Conservation (phyloP, 2,329 filamentous ascomycete species). For the Diaporthe sp. region DNA sequence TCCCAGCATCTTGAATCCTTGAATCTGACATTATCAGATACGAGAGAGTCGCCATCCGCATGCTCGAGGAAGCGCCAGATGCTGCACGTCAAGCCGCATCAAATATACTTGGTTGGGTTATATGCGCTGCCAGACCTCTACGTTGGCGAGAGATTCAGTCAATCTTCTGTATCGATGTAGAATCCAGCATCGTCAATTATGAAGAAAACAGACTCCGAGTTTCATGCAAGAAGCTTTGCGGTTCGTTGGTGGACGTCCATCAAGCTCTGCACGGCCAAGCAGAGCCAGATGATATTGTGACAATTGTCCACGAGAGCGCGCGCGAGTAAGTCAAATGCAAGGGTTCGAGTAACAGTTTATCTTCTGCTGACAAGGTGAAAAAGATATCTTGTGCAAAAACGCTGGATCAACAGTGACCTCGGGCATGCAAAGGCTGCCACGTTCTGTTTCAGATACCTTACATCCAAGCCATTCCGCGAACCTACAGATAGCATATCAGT, state of each 20-base stretch:
- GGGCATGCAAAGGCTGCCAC: conserved; percentile 13
- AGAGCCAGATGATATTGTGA: background rate
- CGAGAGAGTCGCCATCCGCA: background rate
- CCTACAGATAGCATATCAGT: background rate
- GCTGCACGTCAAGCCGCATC: background rate
- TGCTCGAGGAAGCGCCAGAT: background rate
- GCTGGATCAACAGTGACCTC: background rate
- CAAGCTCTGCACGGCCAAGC: background rate
- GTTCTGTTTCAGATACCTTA: conserved; percentile 8
- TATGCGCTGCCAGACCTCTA: background rate
- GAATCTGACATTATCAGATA: background rate
- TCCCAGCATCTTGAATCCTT: background rate
- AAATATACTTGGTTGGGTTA: background rate
- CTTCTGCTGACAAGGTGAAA: background rate
- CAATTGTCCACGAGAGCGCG: background rate
- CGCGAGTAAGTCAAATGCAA: background rate
- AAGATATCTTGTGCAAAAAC: background rate
- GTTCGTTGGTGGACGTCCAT: conserved; percentile 8
- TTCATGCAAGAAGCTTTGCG: conserved; percentile 15
- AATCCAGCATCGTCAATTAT: background rate
- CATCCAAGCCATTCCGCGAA: background rate
- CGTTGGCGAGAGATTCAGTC: conserved; percentile 22
- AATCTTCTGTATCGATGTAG: background rate
- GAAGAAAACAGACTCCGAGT: background rate
- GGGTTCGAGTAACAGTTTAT: too few species aligned